These are phyloP conservation scores for Daldinia caldariorum DNA, from an alignment of 495 filamentous ascomycete genomes.

Conservation along the genomic window DNA sequence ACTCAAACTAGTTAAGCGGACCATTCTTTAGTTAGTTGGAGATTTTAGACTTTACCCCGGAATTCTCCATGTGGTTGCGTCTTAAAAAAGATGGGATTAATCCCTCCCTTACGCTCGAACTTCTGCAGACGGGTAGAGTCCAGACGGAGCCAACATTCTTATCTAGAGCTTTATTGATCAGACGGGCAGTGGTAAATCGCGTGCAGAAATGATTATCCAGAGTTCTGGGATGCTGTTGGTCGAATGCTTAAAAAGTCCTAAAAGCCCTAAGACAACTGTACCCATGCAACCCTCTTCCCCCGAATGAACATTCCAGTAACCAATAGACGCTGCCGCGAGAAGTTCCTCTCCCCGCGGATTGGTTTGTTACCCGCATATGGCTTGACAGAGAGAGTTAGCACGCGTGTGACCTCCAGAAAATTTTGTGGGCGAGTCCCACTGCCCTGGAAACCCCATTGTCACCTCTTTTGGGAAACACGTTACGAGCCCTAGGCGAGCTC, in stretches of 20 bases:
- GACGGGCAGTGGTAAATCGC: constrained; percentile 28
- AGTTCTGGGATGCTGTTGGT: constrained; percentile 36
- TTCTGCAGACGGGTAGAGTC: constrained; percentile 20
- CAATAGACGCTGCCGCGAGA: constrained; percentile 22
- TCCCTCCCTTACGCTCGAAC: constrained; percentile 18
- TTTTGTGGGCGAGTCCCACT: constrained; percentile 37
- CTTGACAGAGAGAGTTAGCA: constrained; percentile 30
- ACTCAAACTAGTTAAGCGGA: not conserved
- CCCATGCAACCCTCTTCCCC: constrained; percentile 20
- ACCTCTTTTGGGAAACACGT: constrained; percentile 21
- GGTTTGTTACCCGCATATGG: constrained; percentile 41
- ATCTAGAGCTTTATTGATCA: constrained; percentile 20
- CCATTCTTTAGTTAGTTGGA: not conserved
- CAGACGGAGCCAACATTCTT: constrained; percentile 4
- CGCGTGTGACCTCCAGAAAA: constrained; percentile 39
- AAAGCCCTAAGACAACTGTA: constrained; percentile 37
- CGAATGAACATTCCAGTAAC: constrained; percentile 32
- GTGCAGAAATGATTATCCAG: constrained; percentile 30
- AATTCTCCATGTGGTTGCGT: constrained; percentile 39
- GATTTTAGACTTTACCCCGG: constrained; percentile 30
- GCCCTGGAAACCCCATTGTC: constrained; percentile 30
- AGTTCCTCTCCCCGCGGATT: constrained; percentile 25
- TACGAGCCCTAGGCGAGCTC: constrained; percentile 19
- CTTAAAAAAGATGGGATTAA: constrained; percentile 24
- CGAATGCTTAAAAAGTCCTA: not conserved